Percentiles rank a stretch among this genome's conserved stretches.
phyloP scores from a whole-genome alignment of 495 filamentous ascomycete species.

The Letharia lupina region DNA sequence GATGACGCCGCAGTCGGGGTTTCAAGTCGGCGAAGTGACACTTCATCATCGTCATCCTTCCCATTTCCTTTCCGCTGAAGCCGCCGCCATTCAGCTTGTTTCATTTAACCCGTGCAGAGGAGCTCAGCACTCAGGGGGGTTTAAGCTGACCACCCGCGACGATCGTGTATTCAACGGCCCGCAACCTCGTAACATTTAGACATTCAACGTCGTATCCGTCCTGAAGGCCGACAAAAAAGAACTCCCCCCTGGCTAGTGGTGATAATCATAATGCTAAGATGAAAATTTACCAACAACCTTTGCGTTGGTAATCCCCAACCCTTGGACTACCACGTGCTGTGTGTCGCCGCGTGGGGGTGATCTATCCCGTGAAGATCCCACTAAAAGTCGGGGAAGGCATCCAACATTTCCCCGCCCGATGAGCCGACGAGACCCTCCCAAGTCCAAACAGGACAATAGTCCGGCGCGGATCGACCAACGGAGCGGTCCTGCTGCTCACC shows the following conservation, averaged over 20 bases:
- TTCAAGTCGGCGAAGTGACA: neutral
- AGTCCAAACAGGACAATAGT: neutral
- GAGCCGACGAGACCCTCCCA: neutral
- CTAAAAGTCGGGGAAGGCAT: conserved; percentile 1
- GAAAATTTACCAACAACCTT: neutral
- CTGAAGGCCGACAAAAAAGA: neutral
- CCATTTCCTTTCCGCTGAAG: neutral
- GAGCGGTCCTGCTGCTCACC: neutral
- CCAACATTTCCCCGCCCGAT: conserved; percentile 1
- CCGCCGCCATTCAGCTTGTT: neutral
- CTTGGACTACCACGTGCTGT: neutral
- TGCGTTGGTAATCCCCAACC: neutral
- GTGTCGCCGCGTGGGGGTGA: conserved; percentile 4
- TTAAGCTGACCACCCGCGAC: neutral
- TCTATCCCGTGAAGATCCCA: conserved; percentile 3
- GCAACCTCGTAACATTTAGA: neutral
- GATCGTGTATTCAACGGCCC: neutral
- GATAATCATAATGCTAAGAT: neutral
- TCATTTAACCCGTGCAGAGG: neutral
- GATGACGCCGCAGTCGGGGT: neutral
- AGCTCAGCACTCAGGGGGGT: neutral
- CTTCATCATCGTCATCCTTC: neutral
- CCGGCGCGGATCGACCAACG: neutral
- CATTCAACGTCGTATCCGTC: neutral
- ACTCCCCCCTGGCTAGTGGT: neutral